Base-by-base conservation (phyloP, 805 yeast genomes). In the Zygotorulaspora danielsina region DNA sequence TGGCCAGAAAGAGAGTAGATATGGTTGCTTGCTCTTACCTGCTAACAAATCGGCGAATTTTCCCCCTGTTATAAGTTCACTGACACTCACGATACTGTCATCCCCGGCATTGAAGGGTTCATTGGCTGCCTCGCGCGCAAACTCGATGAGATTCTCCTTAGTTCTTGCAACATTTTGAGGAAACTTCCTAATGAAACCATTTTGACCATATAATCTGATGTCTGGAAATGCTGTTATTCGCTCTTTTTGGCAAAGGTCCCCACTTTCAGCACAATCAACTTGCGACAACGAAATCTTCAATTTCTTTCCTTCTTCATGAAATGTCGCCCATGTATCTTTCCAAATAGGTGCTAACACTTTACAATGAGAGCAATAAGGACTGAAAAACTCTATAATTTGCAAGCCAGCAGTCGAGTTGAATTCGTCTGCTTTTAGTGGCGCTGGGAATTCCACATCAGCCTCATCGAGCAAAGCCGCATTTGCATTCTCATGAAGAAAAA, bases 321-420 rank as follows among this genome's bases (percentile, higher is more conserved):
- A 73, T 3, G 61, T 58, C 17, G 66, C 51, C 64, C 77, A 84
- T 0, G 90, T 73, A 40, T 72, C 68, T 42, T 78, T 73, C 97
- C 97, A 93, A 6, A 66, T 71, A 1, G 98, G 97, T 2, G 85
- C 93, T 38, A 93, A 65, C 6, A 65, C 69, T 45, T 67, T 73
- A 65, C 98, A 93, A 63, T 90, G 97, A 6, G 67, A 59, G 59
- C 98, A 93, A 54, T 81, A 81, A 0, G 98, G 98, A 21, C 96
- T 86, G 58, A 65, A 93, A 63, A 87, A 89, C 64, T 90, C 96
- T 22, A 90, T 80, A 54, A 90, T 71, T 53, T 88, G 81, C 15
- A 79, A 64, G 2, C 82, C 82, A 7, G 69, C 63, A 13, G 67
- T 55, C 9, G 59, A 44, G 38, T 76, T 78, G 54, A 84, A 86